Percentiles rank a stretch among this genome's conserved stretches.
phyloP scores from a whole-genome alignment of 129 eudicot species.

The Ambrosia trifida region DNA sequence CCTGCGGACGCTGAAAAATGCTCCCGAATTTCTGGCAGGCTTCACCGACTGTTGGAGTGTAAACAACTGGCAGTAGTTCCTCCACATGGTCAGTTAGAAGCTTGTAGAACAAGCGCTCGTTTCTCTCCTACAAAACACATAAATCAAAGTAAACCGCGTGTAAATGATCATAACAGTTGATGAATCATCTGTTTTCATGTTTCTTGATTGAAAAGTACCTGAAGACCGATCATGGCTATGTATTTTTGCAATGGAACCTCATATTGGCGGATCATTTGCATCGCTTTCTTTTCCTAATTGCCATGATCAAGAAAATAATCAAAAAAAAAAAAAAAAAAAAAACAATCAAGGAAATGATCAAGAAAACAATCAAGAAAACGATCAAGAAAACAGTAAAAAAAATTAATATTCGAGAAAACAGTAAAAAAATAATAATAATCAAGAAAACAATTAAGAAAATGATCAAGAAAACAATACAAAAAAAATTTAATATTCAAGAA shows the following conservation, averaged over 20 bases:
- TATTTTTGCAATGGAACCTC: conserved; percentile 82
- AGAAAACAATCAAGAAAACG: not conserved
- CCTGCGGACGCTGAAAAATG: conserved; percentile 90
- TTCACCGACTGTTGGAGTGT: conserved; percentile 92
- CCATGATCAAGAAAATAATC: conserved; percentile 14
- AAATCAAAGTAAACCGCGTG: not conserved
- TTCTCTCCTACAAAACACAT: conserved; percentile 64
- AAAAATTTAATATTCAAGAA: too few species aligned
- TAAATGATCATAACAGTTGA: not conserved
- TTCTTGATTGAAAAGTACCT: conserved; percentile 39
- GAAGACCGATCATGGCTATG: conserved; percentile 92
- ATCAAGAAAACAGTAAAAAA: not conserved
- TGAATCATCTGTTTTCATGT: not conserved
- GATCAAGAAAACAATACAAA: conserved; percentile 1
- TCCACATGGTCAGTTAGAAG: conserved; percentile 85
- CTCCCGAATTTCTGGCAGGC: conserved; percentile 96
- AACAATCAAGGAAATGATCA: conserved; percentile 1
- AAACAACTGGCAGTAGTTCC: conserved; percentile 82
- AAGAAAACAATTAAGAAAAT: conserved; percentile 9
- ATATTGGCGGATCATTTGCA: conserved; percentile 68
- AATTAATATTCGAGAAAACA: not conserved
- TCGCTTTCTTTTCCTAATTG: conserved; percentile 62
- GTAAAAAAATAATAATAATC: not conserved
- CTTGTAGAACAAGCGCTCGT: conserved; percentile 82
- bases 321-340: too few species aligned